A percentile compares a stretch with the other conserved stretches of the same genome.
These are phyloP conservation scores for Alliaria petiolata DNA, from an alignment of 345 rosid genomes.

Conservation along the genomic window DNA sequence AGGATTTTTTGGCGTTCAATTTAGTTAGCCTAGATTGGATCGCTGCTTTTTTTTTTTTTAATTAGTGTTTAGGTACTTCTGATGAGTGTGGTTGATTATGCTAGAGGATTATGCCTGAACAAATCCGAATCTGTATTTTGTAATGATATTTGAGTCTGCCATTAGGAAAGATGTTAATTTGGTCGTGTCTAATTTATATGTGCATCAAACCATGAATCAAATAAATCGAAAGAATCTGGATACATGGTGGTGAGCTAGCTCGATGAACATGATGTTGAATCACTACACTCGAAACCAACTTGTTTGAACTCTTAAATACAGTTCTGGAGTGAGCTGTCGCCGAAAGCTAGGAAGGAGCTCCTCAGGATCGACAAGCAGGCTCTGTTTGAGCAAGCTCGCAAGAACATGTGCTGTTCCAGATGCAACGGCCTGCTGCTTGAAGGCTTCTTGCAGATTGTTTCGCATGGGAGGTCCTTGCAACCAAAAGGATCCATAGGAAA, in stretches of 20 bases:
- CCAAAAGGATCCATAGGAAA: constrained; percentile 50
- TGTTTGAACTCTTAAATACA: constrained; percentile 30
- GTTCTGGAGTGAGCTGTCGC: constrained; percentile 84
- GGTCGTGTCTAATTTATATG: too few relatives aligned
- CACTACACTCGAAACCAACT: background rate
- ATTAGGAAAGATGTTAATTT: too few relatives aligned
- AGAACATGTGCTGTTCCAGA: constrained; percentile 94
- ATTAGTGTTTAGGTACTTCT: background rate
- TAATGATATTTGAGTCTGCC: background rate
- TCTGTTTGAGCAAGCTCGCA: constrained; percentile 91
- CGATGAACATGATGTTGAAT: background rate
- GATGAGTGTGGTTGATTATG: constrained; percentile 13
- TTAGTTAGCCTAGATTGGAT: constrained; percentile 37
- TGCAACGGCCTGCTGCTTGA: constrained; percentile 91
- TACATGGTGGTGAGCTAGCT: too few relatives aligned
- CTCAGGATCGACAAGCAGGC: constrained; percentile 82
- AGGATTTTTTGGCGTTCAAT: background rate
- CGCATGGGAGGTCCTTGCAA: constrained; percentile 68
- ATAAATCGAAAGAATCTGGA: too few relatives aligned
- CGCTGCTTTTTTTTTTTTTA: constrained; percentile 15
- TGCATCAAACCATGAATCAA: background rate
- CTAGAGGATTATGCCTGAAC: background rate
- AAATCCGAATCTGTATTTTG: background rate
- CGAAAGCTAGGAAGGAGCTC: constrained; percentile 62
- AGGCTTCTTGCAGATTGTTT: constrained; percentile 78